Conservation (phyloP, 1,284 basidiomycete genomes). For the Polyporus tsugae region DNA sequence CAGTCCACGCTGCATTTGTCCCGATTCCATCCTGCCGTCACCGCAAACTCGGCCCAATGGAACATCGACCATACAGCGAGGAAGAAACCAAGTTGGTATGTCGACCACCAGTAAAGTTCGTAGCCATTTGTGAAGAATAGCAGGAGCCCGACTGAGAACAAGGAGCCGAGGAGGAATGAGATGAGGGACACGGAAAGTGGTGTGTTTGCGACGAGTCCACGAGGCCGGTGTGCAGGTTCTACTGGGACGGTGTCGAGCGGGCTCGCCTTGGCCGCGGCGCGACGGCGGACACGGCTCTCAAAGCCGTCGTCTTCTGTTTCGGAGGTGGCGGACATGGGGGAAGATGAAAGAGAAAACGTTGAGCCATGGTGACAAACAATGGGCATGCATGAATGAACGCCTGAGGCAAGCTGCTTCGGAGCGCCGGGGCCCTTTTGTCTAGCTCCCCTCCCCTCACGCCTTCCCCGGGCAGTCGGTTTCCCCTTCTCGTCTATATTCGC, state of each 20-base stretch:
- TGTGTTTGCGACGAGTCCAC: slow-evolving; percentile 83
- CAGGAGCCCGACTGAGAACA: slow-evolving; percentile 63
- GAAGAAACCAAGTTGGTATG: slow-evolving; percentile 85
- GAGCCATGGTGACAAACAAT: slow-evolving; percentile 28
- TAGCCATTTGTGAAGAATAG: slow-evolving; percentile 59
- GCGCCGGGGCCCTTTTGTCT: slow-evolving; percentile 16
- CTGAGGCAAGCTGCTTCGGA: slow-evolving; percentile 14
- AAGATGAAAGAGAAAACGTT: slow-evolving; percentile 6
- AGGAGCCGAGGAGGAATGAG: slow-evolving; percentile 76
- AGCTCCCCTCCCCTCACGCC: not conserved
- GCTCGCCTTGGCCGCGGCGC: slow-evolving; percentile 45
- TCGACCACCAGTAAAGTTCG: slow-evolving; percentile 65
- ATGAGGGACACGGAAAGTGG: slow-evolving; percentile 77
- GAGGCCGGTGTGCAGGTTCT: slow-evolving; percentile 46
- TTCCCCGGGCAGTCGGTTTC: not conserved
- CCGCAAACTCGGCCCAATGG: slow-evolving; percentile 94
- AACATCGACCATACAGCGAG: slow-evolving; percentile 84
- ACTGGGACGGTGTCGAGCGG: slow-evolving; percentile 64
- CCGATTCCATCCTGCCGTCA: slow-evolving; percentile 95
- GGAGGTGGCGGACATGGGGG: slow-evolving; percentile 26
- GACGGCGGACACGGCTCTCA: slow-evolving; percentile 57
- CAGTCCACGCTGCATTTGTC: slow-evolving; percentile 94
- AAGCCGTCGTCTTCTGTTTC: slow-evolving; percentile 44
- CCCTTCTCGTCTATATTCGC: slow-evolving; percentile 13
- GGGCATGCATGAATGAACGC: slow-evolving; percentile 19